Conservation (phyloP, 1,284 basidiomycete genomes). For the Volvariella volvacea region DNA sequence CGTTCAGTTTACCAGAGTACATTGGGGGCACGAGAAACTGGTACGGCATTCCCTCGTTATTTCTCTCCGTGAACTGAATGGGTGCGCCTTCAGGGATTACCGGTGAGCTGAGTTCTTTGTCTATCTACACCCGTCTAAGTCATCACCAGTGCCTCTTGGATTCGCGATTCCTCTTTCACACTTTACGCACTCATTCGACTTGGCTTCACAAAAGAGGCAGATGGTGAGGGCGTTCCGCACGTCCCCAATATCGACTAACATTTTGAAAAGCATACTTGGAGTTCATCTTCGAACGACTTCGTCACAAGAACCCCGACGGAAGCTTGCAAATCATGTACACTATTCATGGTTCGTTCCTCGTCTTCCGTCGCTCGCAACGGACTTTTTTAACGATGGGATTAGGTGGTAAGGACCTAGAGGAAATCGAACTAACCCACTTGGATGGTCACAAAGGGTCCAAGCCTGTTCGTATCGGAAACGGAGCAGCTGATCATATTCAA, state of each 20-base stretch:
- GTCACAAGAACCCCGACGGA: conserved; percentile 80
- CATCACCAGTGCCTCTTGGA: conserved; percentile 64
- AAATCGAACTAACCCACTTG: conserved; percentile 76
- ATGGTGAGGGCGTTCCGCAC: conserved; percentile 37
- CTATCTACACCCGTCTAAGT: neutral
- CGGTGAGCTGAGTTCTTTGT: conserved; percentile 31
- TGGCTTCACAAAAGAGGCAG: conserved; percentile 86
- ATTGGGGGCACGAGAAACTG: conserved; percentile 87
- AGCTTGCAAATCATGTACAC: conserved; percentile 91
- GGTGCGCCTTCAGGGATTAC: conserved; percentile 52
- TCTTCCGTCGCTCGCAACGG: neutral
- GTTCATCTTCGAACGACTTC: conserved; percentile 79
- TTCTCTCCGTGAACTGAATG: neutral
- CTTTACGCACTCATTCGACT: conserved; percentile 87
- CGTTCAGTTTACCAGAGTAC: conserved; percentile 87
- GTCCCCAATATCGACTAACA: neutral
- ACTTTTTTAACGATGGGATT: conserved; percentile 5
- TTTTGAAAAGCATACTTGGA: conserved; percentile 68
- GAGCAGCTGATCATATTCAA: conserved; percentile 85
- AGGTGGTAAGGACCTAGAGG: conserved; percentile 80
- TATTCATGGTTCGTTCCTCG: conserved; percentile 57
- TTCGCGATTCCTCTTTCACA: conserved; percentile 88
- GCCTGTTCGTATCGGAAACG: conserved; percentile 82
- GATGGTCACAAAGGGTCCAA: conserved; percentile 83
- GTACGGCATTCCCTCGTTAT: conserved; percentile 27